Base-by-base conservation (phyloP, 148 eudicot species). In the Fagopyrum tataricum region DNA sequence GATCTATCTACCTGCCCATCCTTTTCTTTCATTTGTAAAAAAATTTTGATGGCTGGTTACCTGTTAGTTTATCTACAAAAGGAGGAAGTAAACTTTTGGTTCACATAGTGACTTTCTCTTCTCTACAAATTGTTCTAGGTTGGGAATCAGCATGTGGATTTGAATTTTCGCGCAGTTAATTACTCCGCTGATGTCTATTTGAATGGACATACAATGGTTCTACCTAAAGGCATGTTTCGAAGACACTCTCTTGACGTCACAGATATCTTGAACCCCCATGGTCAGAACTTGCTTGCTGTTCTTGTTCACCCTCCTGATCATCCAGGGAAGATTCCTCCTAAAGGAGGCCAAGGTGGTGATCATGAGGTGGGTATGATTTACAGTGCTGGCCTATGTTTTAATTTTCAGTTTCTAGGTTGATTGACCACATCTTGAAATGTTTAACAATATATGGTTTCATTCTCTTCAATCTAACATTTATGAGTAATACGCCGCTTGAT, bases 341-440 rank as follows among this genome's bases (percentile, higher is more conserved):
- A 85, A 47, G 98, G 98, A 31, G 98, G 98, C 61, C 98, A 95
- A 82, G 98, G 98, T 49, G 98, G 98, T 75, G 98, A 94, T 83
- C 98, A 94, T 72, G 93, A 91, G 97, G 98, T 70, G 55, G 21
- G 17, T 77, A 51, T 11, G 31, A 61, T 48, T 66, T 21, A 58
- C 37, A 23, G 23, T 61, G 67, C 67, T 61, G 41, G 70, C 67
- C 26, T 14, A 70, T 58, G 31, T 18, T 7, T 31, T 44, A 55
- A 18, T 43, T 64, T 64, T 10, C 41, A 6, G 4, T 64, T 26
- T 64, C 41, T 26, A 24, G 43, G 43, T 42, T 64, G 40, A 39
- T 67, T 56, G 20, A 20, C 62, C 42, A 39, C 69, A 64, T 14
- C 4, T 39, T 64, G 20, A 64, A 37, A 37, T 37, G 5, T 61